Base-by-base conservation (phyloP, 495 filamentous ascomycete genomes). In the Cercophora sp. region DNA sequence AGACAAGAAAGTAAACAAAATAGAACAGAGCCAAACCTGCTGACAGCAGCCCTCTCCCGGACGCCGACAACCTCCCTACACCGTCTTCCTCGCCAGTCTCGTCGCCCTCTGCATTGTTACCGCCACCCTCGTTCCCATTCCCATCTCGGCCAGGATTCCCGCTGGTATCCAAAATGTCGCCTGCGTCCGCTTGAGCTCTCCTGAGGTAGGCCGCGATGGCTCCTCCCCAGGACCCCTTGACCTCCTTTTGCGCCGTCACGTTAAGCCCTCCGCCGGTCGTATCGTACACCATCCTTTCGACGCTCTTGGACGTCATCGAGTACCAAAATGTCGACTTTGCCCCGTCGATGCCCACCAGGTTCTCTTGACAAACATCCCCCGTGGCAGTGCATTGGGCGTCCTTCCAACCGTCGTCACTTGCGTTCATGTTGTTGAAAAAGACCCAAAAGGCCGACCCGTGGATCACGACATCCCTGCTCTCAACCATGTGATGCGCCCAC, bases 401-500 rank as follows among this genome's bases (percentile, higher is more conserved):
- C n/a, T n/a, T n/a, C n/a, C n/a, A n/a, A 11, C 8, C 41, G 43
- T 56, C 64, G 32, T 22, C 19, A n/a, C 57, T 57, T 20, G 61
- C 55, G 15, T 45, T 39, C 62, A 65, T 62, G 18, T 63, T 62
- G 57, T 80, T 75, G 58, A 74, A 80, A 42, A 79, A 82, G 0
- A 62, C 67, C 78, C 79, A 82, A 45, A 78, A 67, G 16, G 67
- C 75, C 1, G 70, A 69, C 1, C 75, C 76, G 54, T 80, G 78
- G 5, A 81, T 60, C 23, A 73, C 69, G 1, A 78, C 35, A 23
- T 75, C 46, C 3, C 57, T 67, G 2, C 66, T 69, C 9, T 58
- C 57, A 5, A 58, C 46, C 32, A 78, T 68, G 36, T 66, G 58
- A 41, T 67, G 57, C 10, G 67, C 73, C 48, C 68, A 67, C 1